These are phyloP conservation scores for Talaromyces wortmannii DNA, from an alignment of 495 filamentous ascomycete species.

Conservation along the genomic window DNA sequence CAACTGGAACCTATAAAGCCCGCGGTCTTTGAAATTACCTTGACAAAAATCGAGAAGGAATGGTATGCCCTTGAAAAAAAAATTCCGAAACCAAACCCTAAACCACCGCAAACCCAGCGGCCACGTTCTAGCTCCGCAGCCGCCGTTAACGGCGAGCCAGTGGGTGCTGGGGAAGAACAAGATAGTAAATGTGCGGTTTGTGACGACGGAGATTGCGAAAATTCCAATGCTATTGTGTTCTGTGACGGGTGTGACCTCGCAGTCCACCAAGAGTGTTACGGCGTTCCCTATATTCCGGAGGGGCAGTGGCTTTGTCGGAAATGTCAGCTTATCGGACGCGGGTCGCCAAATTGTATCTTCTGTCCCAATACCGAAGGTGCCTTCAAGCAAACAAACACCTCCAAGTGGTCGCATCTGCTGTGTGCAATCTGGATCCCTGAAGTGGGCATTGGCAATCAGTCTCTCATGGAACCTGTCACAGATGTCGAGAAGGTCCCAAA, in stretches of 20 bases:
- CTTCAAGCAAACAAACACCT: conserved; percentile 95
- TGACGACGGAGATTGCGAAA: conserved; percentile 97
- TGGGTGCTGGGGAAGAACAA: conserved; percentile 79
- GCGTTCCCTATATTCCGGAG: conserved; percentile 96
- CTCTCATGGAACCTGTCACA: conserved; percentile 96
- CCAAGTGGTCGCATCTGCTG: conserved; percentile 92
- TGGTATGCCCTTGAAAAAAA: conserved; percentile 95
- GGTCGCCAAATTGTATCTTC: conserved; percentile 93
- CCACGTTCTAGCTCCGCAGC: conserved; percentile 87
- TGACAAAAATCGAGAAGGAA: conserved; percentile 98
- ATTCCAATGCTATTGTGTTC: conserved; percentile 99
- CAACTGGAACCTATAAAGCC: conserved; percentile 78
- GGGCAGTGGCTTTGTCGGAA: conserved; percentile 98
- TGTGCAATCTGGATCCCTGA: conserved; percentile 99
- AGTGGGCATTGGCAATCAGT: conserved; percentile 89
- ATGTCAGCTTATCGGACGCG: conserved; percentile 89
- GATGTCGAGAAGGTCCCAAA: conserved; percentile 96
- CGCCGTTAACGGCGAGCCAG: conserved; percentile 83
- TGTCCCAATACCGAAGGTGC: conserved; percentile 96
- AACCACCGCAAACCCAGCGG: conserved; percentile 86
- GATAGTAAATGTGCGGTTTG: conserved; percentile 97
- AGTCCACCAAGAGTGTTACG: conserved; percentile 98
- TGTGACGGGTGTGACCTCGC: conserved; percentile 97
- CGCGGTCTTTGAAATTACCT: conserved; percentile 92
- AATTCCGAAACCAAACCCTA: conserved; percentile 93